Evolutionary conservation across 768 basidiomycete species (phyloP).

Genomic region (Tricholoma furcatifolium): DNA sequence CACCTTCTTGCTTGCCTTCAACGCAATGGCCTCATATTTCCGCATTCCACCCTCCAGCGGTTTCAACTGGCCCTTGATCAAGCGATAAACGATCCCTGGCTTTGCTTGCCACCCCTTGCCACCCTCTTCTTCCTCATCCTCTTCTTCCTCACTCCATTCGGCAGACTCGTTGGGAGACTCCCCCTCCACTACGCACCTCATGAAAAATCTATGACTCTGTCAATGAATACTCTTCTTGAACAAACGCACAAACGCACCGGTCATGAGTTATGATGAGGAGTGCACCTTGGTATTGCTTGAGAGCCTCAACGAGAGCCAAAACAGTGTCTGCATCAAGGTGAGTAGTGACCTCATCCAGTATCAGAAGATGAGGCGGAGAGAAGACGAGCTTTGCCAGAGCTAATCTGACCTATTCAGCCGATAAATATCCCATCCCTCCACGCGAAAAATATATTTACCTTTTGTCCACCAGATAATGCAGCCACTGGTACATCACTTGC

Average conservation of each 20-base stretch:
- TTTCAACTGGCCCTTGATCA: slow-evolving; percentile 22
- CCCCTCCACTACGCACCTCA: slow-evolving; percentile 28
- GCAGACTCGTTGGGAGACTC: slow-evolving; percentile 17
- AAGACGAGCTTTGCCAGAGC: slow-evolving; percentile 57
- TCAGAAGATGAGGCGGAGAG: slow-evolving; percentile 50
- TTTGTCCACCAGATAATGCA: slow-evolving; percentile 56
- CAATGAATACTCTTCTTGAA: not conserved
- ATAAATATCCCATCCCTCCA: not conserved
- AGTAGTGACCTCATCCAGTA: slow-evolving; percentile 66
- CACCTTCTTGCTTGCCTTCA: slow-evolving; percentile 16
- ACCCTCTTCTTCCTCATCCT: slow-evolving; percentile 13
- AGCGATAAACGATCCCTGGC: slow-evolving; percentile 22
- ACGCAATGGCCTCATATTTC: slow-evolving; percentile 23
- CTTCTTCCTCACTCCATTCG: slow-evolving; percentile 16
- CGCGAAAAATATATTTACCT: slow-evolving; percentile 25
- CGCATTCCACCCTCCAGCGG: slow-evolving; percentile 22
- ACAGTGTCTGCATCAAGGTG: slow-evolving; percentile 67
- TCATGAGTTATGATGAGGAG: slow-evolving; percentile 70
- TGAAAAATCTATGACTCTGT: slow-evolving; percentile 20
- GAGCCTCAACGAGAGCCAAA: slow-evolving; percentile 48
- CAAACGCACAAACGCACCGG: slow-evolving; percentile 4
- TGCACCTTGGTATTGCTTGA: slow-evolving; percentile 52
- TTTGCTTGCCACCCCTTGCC: slow-evolving; percentile 17
- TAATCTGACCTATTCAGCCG: slow-evolving; percentile 45
- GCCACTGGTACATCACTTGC: slow-evolving; percentile 40